Evolutionary conservation across 441 rosid species (phyloP).

Genomic region (Hypseocharis bilobata): DNA sequence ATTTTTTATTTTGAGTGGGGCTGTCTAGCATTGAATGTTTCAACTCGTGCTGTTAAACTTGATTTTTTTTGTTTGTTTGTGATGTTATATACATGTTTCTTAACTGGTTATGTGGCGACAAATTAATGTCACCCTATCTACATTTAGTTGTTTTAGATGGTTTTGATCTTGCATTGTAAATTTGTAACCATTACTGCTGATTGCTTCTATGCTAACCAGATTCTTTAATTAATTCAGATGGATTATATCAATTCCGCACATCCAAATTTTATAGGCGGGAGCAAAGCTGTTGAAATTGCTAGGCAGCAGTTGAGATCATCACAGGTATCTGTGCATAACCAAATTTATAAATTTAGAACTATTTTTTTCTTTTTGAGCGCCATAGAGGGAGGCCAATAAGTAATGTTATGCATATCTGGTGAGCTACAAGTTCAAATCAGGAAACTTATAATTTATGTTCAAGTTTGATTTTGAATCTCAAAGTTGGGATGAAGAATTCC

Average conservation of each 20-base stretch:
- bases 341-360: neutral
- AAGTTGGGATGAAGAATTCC: neutral
- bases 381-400: neutral
- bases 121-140: neutral
- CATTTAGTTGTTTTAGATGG: neutral
- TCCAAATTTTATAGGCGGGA: slow-evolving; percentile 86
- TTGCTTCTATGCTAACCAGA: neutral
- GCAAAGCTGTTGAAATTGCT: slow-evolving; percentile 76
- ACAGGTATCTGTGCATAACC: slow-evolving; percentile 17
- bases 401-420: neutral
- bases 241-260: slow-evolving; percentile 89
- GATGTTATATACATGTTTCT: neutral
- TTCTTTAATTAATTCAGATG: slow-evolving; percentile 44
- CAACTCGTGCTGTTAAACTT: neutral
- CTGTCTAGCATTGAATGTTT: too few species aligned
- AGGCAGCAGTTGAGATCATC: slow-evolving; percentile 61
- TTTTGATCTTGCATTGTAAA: neutral
- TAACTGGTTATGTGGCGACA: neutral
- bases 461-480: neutral
- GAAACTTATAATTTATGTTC: neutral
- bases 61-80: neutral
- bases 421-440: neutral
- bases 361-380: neutral
- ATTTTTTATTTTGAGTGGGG: too few species aligned
- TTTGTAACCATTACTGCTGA: neutral